Conservation (phyloP, 306 rosid species). For the Sindora glabra region DNA sequence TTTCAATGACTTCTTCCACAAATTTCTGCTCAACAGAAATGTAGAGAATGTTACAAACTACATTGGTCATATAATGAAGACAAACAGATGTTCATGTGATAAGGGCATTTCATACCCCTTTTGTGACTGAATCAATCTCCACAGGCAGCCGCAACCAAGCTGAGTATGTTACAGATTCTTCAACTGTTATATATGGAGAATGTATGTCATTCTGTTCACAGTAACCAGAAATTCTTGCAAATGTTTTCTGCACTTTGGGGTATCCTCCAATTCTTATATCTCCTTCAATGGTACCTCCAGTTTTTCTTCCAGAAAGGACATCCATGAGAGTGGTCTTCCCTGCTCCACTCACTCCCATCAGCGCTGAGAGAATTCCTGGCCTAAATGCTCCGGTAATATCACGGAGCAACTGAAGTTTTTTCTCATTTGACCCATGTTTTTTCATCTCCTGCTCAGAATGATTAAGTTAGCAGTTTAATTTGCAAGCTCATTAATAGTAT, state of each 20-base stretch:
- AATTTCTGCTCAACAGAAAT: constrained; percentile 46
- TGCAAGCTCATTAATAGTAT: constrained; percentile 8
- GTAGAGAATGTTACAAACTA: constrained; percentile 7
- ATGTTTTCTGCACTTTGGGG: constrained; percentile 68
- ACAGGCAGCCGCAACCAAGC: constrained; percentile 66
- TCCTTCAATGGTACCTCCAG: constrained; percentile 62
- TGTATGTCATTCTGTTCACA: constrained; percentile 78
- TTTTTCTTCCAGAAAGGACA: constrained; percentile 83
- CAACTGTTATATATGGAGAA: constrained; percentile 68
- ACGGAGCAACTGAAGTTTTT: constrained; percentile 62
- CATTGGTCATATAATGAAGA: constrained; percentile 3
- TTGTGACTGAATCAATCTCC: constrained; percentile 50
- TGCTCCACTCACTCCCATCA: constrained; percentile 88
- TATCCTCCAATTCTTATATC: constrained; percentile 68
- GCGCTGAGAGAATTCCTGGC: constrained; percentile 73
- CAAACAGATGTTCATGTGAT: neutral
- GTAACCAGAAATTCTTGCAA: constrained; percentile 74
- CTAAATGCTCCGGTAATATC: constrained; percentile 71
- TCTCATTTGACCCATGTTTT: constrained; percentile 42
- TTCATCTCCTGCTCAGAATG: constrained; percentile 68
- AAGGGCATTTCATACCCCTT: constrained; percentile 44
- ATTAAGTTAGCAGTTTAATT: constrained; percentile 6
- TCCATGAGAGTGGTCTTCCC: constrained; percentile 89
- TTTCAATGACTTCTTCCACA: constrained; percentile 68
- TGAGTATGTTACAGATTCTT: constrained; percentile 67